These are phyloP conservation scores for Trametes elegans DNA, from an alignment of 768 basidiomycete genomes.

Conservation along the genomic window DNA sequence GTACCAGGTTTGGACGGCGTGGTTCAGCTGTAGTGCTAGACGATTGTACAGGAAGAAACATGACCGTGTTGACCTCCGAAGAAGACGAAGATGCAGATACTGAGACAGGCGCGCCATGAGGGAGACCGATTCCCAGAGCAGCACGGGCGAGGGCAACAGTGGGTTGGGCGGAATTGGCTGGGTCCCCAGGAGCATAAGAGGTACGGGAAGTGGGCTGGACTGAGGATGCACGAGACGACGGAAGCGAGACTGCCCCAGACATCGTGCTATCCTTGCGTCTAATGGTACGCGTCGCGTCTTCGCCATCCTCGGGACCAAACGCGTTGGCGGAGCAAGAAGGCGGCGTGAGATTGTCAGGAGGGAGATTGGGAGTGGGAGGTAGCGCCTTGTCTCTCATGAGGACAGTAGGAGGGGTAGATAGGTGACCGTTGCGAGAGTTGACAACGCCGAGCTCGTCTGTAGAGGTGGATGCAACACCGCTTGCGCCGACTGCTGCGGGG, in stretches of 20 bases:
- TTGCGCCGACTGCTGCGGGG: slow-evolving; percentile 26
- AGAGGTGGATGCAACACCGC: slow-evolving; percentile 27
- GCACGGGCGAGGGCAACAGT: slow-evolving; percentile 53
- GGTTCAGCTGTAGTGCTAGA: slow-evolving; percentile 20
- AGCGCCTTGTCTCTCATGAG: slow-evolving; percentile 30
- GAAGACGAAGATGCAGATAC: slow-evolving; percentile 39
- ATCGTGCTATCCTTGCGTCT: neutral
- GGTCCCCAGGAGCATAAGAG: slow-evolving; percentile 13
- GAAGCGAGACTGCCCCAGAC: slow-evolving; percentile 1
- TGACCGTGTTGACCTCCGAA: slow-evolving; percentile 48
- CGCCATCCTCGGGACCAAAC: neutral
- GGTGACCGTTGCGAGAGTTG: neutral
- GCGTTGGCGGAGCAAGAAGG: slow-evolving; percentile 9
- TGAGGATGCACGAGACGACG: slow-evolving; percentile 18
- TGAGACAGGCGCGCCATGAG: slow-evolving; percentile 47
- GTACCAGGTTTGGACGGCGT: slow-evolving; percentile 14
- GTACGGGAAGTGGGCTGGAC: slow-evolving; percentile 11
- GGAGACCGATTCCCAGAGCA: slow-evolving; percentile 55
- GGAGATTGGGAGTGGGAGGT: slow-evolving; percentile 31
- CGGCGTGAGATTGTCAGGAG: slow-evolving; percentile 6
- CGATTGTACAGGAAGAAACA: slow-evolving; percentile 34
- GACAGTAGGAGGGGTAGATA: slow-evolving; percentile 6
- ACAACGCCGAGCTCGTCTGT: slow-evolving; percentile 26
- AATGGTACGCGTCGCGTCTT: slow-evolving; percentile 1
- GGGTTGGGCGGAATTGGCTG: slow-evolving; percentile 25